Evolutionary conservation across 176 grass and related monocot genomes (phyloP), one percentile per base, ranked within the genome.

Genomic region (Oryza longistaminata): DNA sequence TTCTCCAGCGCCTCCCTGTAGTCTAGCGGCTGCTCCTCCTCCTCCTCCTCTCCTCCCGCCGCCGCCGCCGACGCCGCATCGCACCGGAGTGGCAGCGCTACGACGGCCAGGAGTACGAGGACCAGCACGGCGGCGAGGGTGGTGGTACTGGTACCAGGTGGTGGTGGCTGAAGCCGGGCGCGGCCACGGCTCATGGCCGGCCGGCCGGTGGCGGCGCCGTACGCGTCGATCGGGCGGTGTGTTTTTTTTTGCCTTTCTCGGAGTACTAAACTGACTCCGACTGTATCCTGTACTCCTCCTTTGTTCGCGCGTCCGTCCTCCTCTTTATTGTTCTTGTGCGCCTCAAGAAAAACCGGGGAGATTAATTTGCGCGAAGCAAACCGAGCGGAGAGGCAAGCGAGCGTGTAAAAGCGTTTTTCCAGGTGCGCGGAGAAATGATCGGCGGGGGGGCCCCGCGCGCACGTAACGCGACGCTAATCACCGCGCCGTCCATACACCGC

Each of bases 1-100:
- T 98, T 98, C 9, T 80, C 76, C 61, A 95, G 89, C 16, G 95
- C 95, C 10, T 76, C 73, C 5, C 86, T 81, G 85, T 97, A 98
- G 81, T 95, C 91, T 61, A 88, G 78, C 19, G 7, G 42, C 14
- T 7, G 11, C 17, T 83, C 25, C 44, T 55, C 4, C 34, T 35
- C 34, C 29, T 35, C 70, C 43, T 77, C 27, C 11, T 11, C 24
- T 12, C 3, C 5, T 7, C 7, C 21, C 15, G 43, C 55, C 42
- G 9, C 21, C 7, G 19, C 22, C n/a, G n/a, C 22, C 2, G 16
- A 10, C 27, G 6, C 40, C 40, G 64, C 86, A 44, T 16, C 21
- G 86, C 79, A 55, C 6, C n/a, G 34, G 45, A 11, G 2, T 6
- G 10, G 25, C n/a, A 21, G 9, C 0, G 8, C 6, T 10, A 48